Evolutionary conservation across 352 stramenopile genomes (phyloP), one percentile per base, ranked within the genome.

Genomic region (Pythium volutum): DNA sequence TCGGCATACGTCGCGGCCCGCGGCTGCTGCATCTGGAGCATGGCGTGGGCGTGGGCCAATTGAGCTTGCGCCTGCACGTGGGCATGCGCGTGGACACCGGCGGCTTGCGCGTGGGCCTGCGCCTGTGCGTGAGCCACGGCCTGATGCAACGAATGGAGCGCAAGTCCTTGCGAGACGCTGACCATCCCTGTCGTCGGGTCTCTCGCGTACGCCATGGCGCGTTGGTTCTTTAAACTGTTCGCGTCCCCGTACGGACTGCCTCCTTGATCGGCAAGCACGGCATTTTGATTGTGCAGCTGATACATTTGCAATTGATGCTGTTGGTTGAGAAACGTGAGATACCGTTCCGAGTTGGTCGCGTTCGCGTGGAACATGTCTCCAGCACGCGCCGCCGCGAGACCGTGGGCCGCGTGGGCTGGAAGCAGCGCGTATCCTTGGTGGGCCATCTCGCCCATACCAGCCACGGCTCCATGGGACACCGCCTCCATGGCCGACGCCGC

Each of bases 221-320:
- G 51, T 4, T 26, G 20, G 8, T 14, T 62, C 49, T 80, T 80
- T 62, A 89, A 67, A 59, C 77, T 70, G 3, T 77, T 70, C 2
- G 52, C 66, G 25, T 89, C 77, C 15, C 75, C 71, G 41, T 88
- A 92, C 27, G 76, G 67, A 61, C 69, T 85, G 38, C 62, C 70
- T 7, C 43, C 53, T 62, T 62, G 70, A n/a, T 60, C 64, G n/a
- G 47, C 57, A 42, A 56, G 36, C 64, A 86, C 70, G 3, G 48
- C 76, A 69, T 18, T 74, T 67, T n/a, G 81, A 64, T 57, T 72
- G 48, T 95, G 84, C 59, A 93, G 63, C 55, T 95, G 84, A 68
- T 92, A 86, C 64, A 95, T 84, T 55, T 95, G 86, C 23, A 95
- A 62, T 65, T 95, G 86, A 48, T 95, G 86, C 52, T 95, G 86